phyloP scores from a whole-genome alignment of 148 eudicot species.

The Chenopodium quinoa region DNA sequence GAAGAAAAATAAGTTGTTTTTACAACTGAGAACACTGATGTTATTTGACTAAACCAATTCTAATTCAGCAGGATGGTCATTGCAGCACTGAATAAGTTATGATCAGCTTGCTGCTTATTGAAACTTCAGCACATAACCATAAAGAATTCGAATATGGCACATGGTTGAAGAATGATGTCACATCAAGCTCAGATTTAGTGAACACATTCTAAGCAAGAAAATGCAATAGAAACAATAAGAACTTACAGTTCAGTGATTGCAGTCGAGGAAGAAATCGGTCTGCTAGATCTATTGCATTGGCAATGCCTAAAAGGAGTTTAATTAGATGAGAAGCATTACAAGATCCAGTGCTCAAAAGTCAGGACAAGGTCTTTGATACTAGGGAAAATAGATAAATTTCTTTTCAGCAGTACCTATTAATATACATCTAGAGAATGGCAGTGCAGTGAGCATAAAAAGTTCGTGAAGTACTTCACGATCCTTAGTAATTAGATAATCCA shows the following conservation, averaged over 20 bases:
- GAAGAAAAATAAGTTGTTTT: background rate
- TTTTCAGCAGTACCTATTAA: slow-evolving; percentile 56
- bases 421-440: slow-evolving; percentile 74
- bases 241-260: slow-evolving; percentile 79
- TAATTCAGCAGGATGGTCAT: background rate
- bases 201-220: background rate
- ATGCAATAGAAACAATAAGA: background rate
- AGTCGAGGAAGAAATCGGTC: slow-evolving; percentile 88
- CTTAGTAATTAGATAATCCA: slow-evolving; percentile 85
- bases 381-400: background rate
- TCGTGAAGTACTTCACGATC: slow-evolving; percentile 88
- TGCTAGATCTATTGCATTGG: slow-evolving; percentile 87
- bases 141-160: background rate
- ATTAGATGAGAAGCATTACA: slow-evolving; percentile 14
- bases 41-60: background rate
- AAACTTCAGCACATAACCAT: background rate
- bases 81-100: background rate
- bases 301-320: slow-evolving; percentile 57
- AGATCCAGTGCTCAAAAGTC: background rate
- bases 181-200: background rate
- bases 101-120: background rate
- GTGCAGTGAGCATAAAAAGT: slow-evolving; percentile 81
- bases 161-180: background rate
- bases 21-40: background rate
- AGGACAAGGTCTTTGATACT: background rate